Evolutionary conservation across 2,329 filamentous ascomycete species (phyloP).

Genomic region (Microsporum audouinii): DNA sequence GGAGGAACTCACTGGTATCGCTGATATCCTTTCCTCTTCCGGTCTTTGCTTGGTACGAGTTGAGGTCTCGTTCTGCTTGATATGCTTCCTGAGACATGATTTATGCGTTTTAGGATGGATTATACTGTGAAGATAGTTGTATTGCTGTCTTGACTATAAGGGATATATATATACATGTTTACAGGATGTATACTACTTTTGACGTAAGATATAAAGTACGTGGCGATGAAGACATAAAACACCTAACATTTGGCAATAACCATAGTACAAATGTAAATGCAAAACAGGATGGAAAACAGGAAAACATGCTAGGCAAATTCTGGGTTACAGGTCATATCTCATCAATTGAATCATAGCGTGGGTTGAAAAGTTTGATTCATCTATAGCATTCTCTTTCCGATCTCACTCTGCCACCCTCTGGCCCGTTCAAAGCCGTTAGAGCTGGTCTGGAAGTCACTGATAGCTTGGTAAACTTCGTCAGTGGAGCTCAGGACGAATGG

Average conservation of each 20-base stretch:
- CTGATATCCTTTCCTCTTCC: conserved; percentile 30
- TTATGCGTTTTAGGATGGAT: no score
- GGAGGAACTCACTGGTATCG: conserved; percentile 21
- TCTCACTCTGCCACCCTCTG: conserved; percentile 70
- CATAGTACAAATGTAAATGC: neutral
- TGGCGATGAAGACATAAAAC: neutral
- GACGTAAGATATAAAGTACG: neutral
- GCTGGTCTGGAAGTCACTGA: conserved; percentile 61
- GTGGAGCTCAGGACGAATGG: conserved; percentile 68
- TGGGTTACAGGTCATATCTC: neutral
- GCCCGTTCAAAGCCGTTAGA: conserved; percentile 72
- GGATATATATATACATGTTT: neutral
- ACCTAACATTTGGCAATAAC: neutral
- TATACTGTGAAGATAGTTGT: no score
- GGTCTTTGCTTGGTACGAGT: conserved; percentile 29
- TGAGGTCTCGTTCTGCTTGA: conserved; percentile 32
- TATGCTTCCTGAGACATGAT: conserved; percentile 21
- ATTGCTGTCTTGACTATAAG: no score
- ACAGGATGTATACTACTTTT: neutral
- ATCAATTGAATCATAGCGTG: neutral
- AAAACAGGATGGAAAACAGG: neutral
- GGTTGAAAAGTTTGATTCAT: neutral
- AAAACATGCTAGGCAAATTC: neutral
- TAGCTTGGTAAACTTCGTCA: conserved; percentile 63
- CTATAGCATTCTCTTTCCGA: conserved; percentile 60